Percentiles rank a stretch among this genome's conserved stretches.
Evolutionary conservation across 1,284 basidiomycete species (phyloP).

Genomic region (Meira nashicola): DNA sequence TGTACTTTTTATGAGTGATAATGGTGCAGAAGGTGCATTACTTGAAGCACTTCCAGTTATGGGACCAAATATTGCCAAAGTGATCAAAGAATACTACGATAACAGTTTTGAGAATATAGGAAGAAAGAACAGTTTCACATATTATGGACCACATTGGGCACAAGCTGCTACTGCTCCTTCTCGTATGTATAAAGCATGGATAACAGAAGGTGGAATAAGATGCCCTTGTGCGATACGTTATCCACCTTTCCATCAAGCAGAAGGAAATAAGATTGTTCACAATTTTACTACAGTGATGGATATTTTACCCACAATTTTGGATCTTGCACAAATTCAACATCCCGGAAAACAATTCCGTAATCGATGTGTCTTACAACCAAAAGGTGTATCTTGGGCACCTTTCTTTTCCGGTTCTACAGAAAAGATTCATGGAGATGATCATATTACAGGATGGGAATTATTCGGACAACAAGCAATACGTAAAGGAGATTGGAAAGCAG

Average conservation of each 20-base stretch:
- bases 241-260: constrained; percentile 9
- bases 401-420: constrained; percentile 13
- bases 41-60: constrained; percentile 33
- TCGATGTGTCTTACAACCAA: constrained; percentile 11
- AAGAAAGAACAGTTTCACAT: constrained; percentile 29
- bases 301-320: constrained; percentile 49
- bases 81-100: constrained; percentile 30
- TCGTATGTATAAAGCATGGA: constrained; percentile 42
- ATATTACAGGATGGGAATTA: constrained; percentile 28
- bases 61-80: constrained; percentile 18
- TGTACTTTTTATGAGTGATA: constrained; percentile 50
- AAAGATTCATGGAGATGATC: constrained; percentile 19
- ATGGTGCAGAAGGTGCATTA: constrained; percentile 51
- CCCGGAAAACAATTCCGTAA: constrained; percentile 11
- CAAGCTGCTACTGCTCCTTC: constrained; percentile 49
- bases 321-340: constrained; percentile 32
- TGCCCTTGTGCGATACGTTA: constrained; percentile 33
- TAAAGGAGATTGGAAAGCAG: constrained; percentile 37
- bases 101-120: constrained; percentile 43
- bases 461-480: constrained; percentile 39
- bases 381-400: constrained; percentile 18
- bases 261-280: constrained; percentile 17
- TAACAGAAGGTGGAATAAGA: constrained; percentile 48
- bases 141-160: constrained; percentile 43
- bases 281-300: constrained; percentile 50